Conservation (phyloP, 2,329 filamentous ascomycete genomes). For the Alternaria alternata region DNA sequence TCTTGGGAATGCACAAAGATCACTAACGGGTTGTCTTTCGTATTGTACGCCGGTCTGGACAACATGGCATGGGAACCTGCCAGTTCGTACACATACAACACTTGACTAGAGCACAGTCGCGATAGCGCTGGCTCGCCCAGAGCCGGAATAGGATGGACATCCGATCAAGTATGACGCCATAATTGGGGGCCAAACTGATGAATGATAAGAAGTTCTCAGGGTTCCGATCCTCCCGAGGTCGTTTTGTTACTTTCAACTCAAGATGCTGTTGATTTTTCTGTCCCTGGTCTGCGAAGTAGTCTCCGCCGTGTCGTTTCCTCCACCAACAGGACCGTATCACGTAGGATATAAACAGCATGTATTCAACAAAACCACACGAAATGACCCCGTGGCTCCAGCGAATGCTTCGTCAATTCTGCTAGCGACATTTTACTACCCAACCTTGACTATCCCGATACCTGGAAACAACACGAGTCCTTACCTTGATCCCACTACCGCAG, state of each 20-base stretch:
- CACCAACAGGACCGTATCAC: slow-evolving; percentile 29
- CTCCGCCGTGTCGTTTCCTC: background rate
- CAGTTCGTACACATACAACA: background rate
- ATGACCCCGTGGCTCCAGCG: slow-evolving; percentile 28
- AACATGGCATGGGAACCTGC: too few relatives aligned
- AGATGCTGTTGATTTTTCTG: background rate
- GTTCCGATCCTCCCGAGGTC: background rate
- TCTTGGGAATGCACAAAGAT: too few relatives aligned
- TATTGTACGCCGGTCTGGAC: too few relatives aligned
- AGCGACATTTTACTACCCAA: slow-evolving; percentile 37
- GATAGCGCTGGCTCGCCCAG: background rate
- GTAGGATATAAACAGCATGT: slow-evolving; percentile 35
- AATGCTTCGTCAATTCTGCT: slow-evolving; percentile 22
- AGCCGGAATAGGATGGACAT: background rate
- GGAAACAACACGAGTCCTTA: slow-evolving; percentile 25
- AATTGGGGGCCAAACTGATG: background rate
- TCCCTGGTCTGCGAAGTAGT: background rate
- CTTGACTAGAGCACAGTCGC: background rate
- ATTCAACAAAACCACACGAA: slow-evolving; percentile 33
- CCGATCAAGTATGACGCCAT: background rate
- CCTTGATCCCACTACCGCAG: slow-evolving; percentile 31
- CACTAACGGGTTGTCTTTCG: too few relatives aligned
- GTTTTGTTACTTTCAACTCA: background rate
- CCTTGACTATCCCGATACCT: slow-evolving; percentile 13
- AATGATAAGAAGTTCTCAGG: background rate